Percentiles rank a stretch among this genome's conserved stretches.
Evolutionary conservation across 73 alveolate species (phyloP).

Genomic region (Tetrahymena elliotti): DNA sequence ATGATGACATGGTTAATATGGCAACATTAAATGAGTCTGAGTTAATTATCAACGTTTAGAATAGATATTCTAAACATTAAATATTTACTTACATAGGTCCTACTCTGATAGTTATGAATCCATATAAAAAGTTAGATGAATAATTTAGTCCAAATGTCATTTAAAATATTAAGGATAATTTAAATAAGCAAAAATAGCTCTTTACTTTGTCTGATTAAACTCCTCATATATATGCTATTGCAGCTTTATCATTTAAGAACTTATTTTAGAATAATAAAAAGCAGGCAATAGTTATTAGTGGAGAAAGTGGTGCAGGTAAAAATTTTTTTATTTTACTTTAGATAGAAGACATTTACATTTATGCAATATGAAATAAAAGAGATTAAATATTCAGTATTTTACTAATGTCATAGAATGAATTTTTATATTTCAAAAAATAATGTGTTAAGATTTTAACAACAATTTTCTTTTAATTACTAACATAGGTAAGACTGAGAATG

Average conservation of each 20-base stretch:
- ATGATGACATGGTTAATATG: constrained; percentile 75
- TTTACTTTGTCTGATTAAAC: constrained; percentile 24
- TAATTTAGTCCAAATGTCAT: constrained; percentile 20
- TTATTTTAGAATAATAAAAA: constrained; percentile 66
- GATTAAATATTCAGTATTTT: constrained; percentile 48
- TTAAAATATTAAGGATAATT: constrained; percentile 1
- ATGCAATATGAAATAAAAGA: constrained; percentile 56
- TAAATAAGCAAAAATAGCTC: neutral
- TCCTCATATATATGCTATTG: constrained; percentile 88
- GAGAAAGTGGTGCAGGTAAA: constrained; percentile 99
- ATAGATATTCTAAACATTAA: constrained; percentile 68
- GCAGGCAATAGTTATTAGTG: constrained; percentile 94
- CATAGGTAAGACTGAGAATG: constrained; percentile 95
- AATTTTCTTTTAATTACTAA: constrained; percentile 65
- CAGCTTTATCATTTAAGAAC: constrained; percentile 78
- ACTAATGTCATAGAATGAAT: neutral
- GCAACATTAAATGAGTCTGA: constrained; percentile 66
- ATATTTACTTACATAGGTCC: constrained; percentile 96
- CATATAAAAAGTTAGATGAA: constrained; percentile 54
- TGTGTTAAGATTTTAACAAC: no score
- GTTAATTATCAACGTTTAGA: constrained; percentile 64
- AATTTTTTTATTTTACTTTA: constrained; percentile 59
- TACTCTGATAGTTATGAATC: constrained; percentile 87
- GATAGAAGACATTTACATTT: neutral
- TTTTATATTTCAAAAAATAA: no score